A percentile compares a stretch with the other conserved stretches of the same genome.
These are phyloP conservation scores for Metschnikowia matae DNA, from an alignment of 805 yeast genomes.

Conservation along the genomic window DNA sequence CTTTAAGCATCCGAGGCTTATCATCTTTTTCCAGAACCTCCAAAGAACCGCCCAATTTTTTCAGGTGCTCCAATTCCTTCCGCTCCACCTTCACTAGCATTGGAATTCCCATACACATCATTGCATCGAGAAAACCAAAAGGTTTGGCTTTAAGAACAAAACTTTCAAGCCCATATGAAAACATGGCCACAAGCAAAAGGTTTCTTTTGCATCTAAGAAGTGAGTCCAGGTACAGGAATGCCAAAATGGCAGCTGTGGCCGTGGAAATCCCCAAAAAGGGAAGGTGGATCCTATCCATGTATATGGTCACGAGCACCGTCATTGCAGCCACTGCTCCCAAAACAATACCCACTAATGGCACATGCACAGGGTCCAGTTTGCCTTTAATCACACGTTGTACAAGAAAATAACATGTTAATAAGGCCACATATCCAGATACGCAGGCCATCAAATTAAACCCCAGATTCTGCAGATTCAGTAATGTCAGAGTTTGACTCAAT, in stretches of 20 bases:
- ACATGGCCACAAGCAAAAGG: conserved; percentile 9
- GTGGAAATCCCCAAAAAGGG: conserved; percentile 13
- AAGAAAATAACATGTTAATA: conserved; percentile 16
- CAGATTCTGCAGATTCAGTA: background rate
- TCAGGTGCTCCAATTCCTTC: background rate
- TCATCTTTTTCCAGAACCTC: background rate
- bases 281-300: conserved; percentile 4
- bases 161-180: conserved; percentile 14
- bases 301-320: conserved; percentile 1
- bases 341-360: conserved; percentile 2
- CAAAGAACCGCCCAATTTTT: too few relatives aligned
- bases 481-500: conserved; percentile 3
- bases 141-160: conserved; percentile 11
- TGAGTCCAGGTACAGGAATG: conserved; percentile 10
- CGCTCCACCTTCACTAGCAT: conserved; percentile 11
- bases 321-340: background rate
- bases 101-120: conserved; percentile 11
- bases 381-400: conserved; percentile 3
- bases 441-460: conserved; percentile 2
- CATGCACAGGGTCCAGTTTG: background rate
- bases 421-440: conserved; percentile 19
- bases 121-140: conserved; percentile 3
- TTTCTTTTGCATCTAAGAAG: conserved; percentile 7
- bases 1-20: conserved; percentile 23
- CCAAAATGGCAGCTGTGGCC: conserved; percentile 12